A percentile compares a stretch with the other conserved stretches of the same genome.
Evolutionary conservation across 2,329 filamentous ascomycete genomes (phyloP).

Genomic region (Diplodia seriata): DNA sequence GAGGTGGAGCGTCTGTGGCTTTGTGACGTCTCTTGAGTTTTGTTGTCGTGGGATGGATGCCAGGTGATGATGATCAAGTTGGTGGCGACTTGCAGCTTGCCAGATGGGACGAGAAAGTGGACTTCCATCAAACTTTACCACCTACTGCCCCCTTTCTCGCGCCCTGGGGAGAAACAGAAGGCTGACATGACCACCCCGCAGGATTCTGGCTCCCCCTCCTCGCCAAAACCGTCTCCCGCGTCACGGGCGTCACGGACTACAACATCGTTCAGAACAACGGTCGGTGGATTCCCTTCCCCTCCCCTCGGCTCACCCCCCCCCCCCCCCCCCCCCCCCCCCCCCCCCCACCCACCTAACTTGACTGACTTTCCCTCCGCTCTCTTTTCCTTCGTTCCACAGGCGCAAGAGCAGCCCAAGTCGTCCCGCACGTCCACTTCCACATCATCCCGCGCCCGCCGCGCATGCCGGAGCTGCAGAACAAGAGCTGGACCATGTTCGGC

Average conservation of each 20-base stretch:
- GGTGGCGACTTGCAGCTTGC: no score
- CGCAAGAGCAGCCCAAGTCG: conserved; percentile 85
- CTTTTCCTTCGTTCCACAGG: conserved; percentile 56
- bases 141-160: not conserved
- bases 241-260: conserved; percentile 81
- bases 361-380: not conserved
- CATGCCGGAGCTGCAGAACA: conserved; percentile 58
- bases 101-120: no score
- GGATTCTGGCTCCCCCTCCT: conserved; percentile 71
- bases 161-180: not conserved
- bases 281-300: conserved; percentile 41
- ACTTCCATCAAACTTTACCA: no score
- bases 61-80: no score
- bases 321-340: no score
- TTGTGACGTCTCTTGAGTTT: not conserved
- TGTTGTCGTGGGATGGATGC: not conserved
- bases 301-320: no score
- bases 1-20: no score
- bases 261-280: conserved; percentile 97
- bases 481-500: conserved; percentile 85
- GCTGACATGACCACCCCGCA: conserved; percentile 33
- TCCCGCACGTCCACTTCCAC: conserved; percentile 94
- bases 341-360: no score
- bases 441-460: conserved; percentile 79
- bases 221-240: conserved; percentile 71